phyloP scores from a whole-genome alignment of 805 yeast genomes.

The Kodamaea neixiangensis region DNA sequence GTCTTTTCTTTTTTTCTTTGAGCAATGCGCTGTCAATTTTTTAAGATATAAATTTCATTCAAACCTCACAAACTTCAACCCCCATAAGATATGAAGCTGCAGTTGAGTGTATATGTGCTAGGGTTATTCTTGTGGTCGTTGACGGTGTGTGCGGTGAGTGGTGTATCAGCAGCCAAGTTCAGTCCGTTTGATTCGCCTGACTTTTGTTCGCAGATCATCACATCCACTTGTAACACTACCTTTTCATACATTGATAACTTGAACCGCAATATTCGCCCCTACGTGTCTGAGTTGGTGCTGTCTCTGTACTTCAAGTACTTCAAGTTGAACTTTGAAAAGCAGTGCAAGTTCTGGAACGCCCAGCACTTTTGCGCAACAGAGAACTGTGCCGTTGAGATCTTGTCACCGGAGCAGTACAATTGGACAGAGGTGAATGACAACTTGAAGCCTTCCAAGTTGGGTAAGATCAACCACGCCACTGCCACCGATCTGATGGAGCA shows the following conservation, averaged over 20 bases:
- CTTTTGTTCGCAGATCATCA: slow-evolving; percentile 46
- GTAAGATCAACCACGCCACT: slow-evolving; percentile 36
- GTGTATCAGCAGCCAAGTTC: slow-evolving; percentile 14
- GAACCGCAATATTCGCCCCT: slow-evolving; percentile 43
- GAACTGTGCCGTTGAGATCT: slow-evolving; percentile 85
- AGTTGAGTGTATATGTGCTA: background rate
- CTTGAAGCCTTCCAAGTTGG: slow-evolving; percentile 74
- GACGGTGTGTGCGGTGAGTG: background rate
- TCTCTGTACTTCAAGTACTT: slow-evolving; percentile 88
- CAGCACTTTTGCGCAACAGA: slow-evolving; percentile 82
- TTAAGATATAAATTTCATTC: background rate
- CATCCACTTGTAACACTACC: slow-evolving; percentile 47
- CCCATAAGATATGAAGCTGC: background rate
- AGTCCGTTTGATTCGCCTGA: slow-evolving; percentile 46
- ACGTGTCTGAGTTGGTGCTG: slow-evolving; percentile 56
- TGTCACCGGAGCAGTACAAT: slow-evolving; percentile 64
- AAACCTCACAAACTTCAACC: background rate
- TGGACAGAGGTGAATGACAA: slow-evolving; percentile 60
- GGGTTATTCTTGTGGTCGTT: background rate
- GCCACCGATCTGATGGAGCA: slow-evolving; percentile 26
- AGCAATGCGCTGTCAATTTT: slow-evolving; percentile 1
- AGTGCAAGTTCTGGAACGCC: slow-evolving; percentile 86
- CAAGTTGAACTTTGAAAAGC: slow-evolving; percentile 76
- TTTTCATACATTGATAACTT: slow-evolving; percentile 43
- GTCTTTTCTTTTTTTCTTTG: slow-evolving; percentile 1